phyloP scores from a whole-genome alignment of 805 yeast genomes.

The Candida maris region DNA sequence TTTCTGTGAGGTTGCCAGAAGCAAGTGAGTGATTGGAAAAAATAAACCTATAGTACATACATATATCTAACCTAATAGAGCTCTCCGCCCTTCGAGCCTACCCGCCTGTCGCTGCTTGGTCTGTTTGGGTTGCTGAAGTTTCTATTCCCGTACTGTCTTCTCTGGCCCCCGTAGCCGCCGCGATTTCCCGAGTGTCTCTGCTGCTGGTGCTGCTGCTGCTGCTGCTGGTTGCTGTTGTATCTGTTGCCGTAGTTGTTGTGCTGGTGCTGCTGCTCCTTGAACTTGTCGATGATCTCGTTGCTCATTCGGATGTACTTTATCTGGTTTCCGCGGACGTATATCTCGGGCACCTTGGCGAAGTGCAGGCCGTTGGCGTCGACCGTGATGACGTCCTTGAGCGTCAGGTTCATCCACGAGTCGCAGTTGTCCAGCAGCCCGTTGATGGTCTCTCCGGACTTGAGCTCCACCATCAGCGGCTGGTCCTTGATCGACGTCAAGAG shows the following conservation, averaged over 20 bases:
- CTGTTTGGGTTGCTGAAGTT: constrained; percentile 12
- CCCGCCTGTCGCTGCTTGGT: constrained; percentile 7
- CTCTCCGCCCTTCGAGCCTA: constrained; percentile 1
- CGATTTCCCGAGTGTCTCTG: constrained; percentile 11
- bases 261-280: constrained; percentile 58
- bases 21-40: neutral
- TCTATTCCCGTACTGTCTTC: constrained; percentile 25
- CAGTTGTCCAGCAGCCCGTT: constrained; percentile 82
- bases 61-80: neutral
- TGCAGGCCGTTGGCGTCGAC: constrained; percentile 58
- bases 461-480: constrained; percentile 80
- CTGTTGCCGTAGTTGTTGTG: constrained; percentile 30
- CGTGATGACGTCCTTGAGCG: constrained; percentile 71
- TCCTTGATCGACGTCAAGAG: constrained; percentile 88
- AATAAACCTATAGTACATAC: neutral
- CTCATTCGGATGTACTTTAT: constrained; percentile 75
- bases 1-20: constrained; percentile 40
- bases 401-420: constrained; percentile 95
- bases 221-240: constrained; percentile 20
- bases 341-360: constrained; percentile 62
- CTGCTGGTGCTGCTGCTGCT: constrained; percentile 24
- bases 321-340: constrained; percentile 82
- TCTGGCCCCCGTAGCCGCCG: constrained; percentile 14
- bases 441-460: constrained; percentile 86
- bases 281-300: constrained; percentile 71